phyloP scores from a whole-genome alignment of 208 protist species.

The Acanthamoeba sp. region DNA sequence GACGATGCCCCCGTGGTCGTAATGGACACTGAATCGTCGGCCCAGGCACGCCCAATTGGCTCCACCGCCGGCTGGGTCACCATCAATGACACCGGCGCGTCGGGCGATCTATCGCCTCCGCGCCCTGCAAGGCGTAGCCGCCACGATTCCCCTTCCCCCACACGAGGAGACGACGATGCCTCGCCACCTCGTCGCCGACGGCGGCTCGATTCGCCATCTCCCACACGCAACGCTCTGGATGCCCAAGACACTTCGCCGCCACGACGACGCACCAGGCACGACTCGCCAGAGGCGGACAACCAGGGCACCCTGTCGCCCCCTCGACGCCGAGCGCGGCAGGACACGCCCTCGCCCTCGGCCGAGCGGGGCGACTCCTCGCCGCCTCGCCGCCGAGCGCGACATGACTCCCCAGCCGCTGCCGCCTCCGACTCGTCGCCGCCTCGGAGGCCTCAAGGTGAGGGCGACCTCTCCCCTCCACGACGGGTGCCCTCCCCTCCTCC shows the following conservation, averaged over 20 bases:
- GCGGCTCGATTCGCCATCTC: slow-evolving; percentile 35
- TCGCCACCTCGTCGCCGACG: neutral
- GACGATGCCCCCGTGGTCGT: slow-evolving; percentile 17
- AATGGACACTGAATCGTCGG: neutral
- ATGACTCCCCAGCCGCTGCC: neutral
- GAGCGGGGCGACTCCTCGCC: neutral
- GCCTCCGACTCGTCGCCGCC: slow-evolving; percentile 11
- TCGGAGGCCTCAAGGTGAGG: neutral
- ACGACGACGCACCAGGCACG: neutral
- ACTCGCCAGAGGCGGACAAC: neutral
- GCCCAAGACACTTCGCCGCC: neutral
- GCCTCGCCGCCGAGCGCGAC: neutral
- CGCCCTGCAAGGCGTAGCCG: neutral
- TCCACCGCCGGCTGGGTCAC: slow-evolving; percentile 33
- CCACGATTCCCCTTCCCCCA: neutral
- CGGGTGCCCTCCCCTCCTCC: neutral
- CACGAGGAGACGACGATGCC: neutral
- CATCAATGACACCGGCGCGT: neutral
- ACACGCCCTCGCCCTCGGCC: neutral
- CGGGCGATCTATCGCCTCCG: neutral
- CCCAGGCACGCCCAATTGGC: neutral
- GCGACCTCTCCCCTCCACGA: slow-evolving; percentile 26
- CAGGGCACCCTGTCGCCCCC: neutral
- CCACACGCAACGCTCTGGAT: neutral
- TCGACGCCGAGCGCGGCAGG: neutral